Percentiles rank a stretch among this genome's conserved stretches.
Evolutionary conservation across 345 rosid genomes (phyloP).

Genomic region (Eucalyptus pauciflora): DNA sequence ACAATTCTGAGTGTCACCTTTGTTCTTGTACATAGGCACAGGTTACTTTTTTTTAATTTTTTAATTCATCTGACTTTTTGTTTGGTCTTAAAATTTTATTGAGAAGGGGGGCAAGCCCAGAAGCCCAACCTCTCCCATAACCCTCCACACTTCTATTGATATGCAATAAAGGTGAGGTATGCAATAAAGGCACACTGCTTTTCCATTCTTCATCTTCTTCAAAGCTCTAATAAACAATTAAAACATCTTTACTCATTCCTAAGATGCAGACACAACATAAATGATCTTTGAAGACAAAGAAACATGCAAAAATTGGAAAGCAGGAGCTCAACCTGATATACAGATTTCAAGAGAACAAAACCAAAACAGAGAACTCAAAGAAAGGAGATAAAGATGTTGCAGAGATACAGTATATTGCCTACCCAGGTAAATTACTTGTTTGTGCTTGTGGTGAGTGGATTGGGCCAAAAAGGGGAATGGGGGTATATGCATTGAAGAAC

Average conservation of each 20-base stretch:
- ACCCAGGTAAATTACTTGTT: neutral
- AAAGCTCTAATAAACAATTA: neutral
- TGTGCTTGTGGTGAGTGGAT: neutral
- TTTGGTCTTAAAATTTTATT: neutral
- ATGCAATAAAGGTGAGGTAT: neutral
- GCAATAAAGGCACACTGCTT: neutral
- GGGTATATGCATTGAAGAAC: neutral
- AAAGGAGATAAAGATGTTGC: neutral
- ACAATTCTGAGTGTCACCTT: neutral
- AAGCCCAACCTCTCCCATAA: neutral
- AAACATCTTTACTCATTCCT: neutral
- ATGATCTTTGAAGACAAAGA: neutral
- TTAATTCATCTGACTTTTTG: neutral
- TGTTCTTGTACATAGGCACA: neutral
- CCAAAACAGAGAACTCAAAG: neutral
- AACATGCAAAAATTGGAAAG: neutral
- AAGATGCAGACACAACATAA: neutral
- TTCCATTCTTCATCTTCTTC: neutral
- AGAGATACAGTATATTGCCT: neutral
- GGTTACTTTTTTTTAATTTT: neutral
- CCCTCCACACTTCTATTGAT: neutral
- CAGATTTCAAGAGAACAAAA: neutral
- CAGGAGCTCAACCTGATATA: neutral
- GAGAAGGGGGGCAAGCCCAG: neutral
- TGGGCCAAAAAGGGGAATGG: neutral